Evolutionary conservation across 2,329 filamentous ascomycete species (phyloP).

Genomic region (Rhynchosporium agropyri): DNA sequence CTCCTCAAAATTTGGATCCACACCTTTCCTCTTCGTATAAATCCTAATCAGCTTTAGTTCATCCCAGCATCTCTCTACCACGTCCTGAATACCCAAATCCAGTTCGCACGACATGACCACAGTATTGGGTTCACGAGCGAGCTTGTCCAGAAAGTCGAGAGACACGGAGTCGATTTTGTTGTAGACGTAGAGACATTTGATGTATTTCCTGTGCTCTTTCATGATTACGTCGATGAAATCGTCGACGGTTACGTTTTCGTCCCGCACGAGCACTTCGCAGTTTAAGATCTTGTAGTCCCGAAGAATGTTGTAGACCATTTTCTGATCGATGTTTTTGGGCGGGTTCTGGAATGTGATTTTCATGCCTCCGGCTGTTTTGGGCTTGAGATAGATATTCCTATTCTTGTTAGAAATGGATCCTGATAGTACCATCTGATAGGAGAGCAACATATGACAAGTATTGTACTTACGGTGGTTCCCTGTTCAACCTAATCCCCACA

Average conservation of each 20-base stretch:
- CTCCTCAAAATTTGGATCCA: slow-evolving; percentile 86
- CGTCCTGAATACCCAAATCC: slow-evolving; percentile 88
- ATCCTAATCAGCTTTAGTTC: slow-evolving; percentile 87
- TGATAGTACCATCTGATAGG: neutral
- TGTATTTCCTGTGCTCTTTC: slow-evolving; percentile 98
- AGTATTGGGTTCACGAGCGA: slow-evolving; percentile 91
- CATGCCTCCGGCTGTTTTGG: slow-evolving; percentile 95
- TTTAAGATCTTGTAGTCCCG: slow-evolving; percentile 99
- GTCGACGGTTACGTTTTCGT: slow-evolving; percentile 94
- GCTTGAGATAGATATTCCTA: slow-evolving; percentile 96
- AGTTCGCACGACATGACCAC: slow-evolving; percentile 98
- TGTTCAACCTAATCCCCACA: slow-evolving; percentile 91
- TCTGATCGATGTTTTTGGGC: slow-evolving; percentile 91
- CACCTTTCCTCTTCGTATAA: slow-evolving; percentile 95
- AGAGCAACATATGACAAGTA: neutral
- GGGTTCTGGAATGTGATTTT: slow-evolving; percentile 94
- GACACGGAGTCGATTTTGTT: slow-evolving; percentile 99
- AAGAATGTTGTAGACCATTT: slow-evolving; percentile 97
- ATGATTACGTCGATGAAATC: slow-evolving; percentile 99
- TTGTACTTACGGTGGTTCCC: slow-evolving; percentile 75
- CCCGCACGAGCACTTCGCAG: slow-evolving; percentile 91
- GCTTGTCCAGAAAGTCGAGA: slow-evolving; percentile 87
- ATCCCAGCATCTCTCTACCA: slow-evolving; percentile 93
- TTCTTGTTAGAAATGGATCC: slow-evolving; percentile 1
- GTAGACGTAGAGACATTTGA: slow-evolving; percentile 92